Conservation (phyloP, 2,329 filamentous ascomycete species). For the Chaetomium sp. region DNA sequence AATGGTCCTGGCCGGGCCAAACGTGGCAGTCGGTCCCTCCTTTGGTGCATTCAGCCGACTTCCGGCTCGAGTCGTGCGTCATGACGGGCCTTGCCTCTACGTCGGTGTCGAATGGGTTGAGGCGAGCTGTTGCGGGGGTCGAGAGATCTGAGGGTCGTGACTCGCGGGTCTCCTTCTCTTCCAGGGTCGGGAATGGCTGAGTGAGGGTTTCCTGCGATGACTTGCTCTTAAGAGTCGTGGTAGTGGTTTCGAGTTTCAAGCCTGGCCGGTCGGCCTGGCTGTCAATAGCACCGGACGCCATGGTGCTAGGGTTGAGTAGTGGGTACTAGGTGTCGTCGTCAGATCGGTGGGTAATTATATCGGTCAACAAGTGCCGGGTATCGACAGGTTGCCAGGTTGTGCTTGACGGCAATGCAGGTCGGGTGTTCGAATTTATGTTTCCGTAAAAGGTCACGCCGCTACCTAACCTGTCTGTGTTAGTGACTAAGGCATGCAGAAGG, state of each 20-base stretch:
- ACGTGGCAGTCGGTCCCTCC: slow-evolving; percentile 47
- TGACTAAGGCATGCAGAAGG: too few species aligned
- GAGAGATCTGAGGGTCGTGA: slow-evolving; percentile 32
- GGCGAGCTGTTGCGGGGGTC: slow-evolving; percentile 37
- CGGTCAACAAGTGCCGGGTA: slow-evolving; percentile 4
- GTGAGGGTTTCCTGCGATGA: slow-evolving; percentile 23
- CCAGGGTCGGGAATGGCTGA: slow-evolving; percentile 20
- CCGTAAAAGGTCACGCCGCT: too few species aligned
- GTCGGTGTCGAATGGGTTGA: slow-evolving; percentile 52
- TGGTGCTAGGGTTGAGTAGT: slow-evolving; percentile 5
- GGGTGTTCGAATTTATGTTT: background rate
- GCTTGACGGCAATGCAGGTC: background rate
- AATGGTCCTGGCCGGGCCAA: slow-evolving; percentile 55
- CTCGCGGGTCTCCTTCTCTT: slow-evolving; percentile 19
- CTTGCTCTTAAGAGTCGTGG: slow-evolving; percentile 20
- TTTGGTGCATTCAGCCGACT: slow-evolving; percentile 29
- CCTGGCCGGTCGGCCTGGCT: slow-evolving; percentile 16
- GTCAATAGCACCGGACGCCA: slow-evolving; percentile 18
- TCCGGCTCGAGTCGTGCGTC: slow-evolving; percentile 31
- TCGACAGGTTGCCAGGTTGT: background rate
- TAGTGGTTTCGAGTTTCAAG: slow-evolving; percentile 18
- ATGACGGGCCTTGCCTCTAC: slow-evolving; percentile 44
- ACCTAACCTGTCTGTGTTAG: too few species aligned
- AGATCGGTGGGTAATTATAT: slow-evolving; percentile 19
- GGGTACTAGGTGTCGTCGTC: slow-evolving; percentile 3